Base-by-base conservation (phyloP, 2,329 filamentous ascomycete species). In the Phialemonium atrogriseum region DNA sequence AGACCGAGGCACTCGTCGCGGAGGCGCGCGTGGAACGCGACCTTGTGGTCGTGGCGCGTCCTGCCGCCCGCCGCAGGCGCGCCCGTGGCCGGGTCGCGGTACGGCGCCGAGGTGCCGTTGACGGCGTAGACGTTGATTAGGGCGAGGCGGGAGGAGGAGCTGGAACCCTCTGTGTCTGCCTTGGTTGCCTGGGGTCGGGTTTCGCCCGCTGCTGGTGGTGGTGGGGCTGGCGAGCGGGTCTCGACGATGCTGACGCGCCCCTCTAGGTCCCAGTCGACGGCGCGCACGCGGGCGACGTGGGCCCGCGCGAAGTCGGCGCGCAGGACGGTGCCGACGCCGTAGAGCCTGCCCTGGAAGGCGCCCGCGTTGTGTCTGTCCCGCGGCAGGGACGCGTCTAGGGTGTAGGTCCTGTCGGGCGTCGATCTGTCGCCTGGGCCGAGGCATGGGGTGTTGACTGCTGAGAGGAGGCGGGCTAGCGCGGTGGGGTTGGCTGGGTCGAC, bases 91-190 rank as follows among this genome's bases (percentile, higher is more conserved):
- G 64, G 50, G 33, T 61, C 52, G 12, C 58, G 58, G 45, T 70
- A 71, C 0, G 56, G 48, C 17, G 57, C 58, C 1, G 58, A 50
- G 0, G 69, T 73, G 3, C 68, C 68, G 42, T 72, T 73, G 10
- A 70, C 62, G 24, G 65, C 63, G 41, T 71, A 73, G 18, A 70
- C 55, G 40, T 73, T 72, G 44, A 70, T 55, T 14, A 74, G 46
- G 1, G 62, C 61, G 1, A 71, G 35, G n/a, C n/a, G n/a, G n/a
- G n/a, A n/a, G n/a, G n/a, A n/a, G n/a, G n/a, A n/a, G n/a, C n/a
- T n/a, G n/a, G n/a, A n/a, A n/a, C n/a, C n/a, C n/a, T n/a, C n/a
- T n/a, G n/a, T n/a, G n/a, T n/a, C 20, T 42, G 35, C n/a, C 27
- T n/a, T 18, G 34, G 23, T 52, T 58, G 7, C 40, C 13, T 15